Base-by-base conservation (phyloP, 2,329 filamentous ascomycete species). In the Ophiostoma angusticollis region DNA sequence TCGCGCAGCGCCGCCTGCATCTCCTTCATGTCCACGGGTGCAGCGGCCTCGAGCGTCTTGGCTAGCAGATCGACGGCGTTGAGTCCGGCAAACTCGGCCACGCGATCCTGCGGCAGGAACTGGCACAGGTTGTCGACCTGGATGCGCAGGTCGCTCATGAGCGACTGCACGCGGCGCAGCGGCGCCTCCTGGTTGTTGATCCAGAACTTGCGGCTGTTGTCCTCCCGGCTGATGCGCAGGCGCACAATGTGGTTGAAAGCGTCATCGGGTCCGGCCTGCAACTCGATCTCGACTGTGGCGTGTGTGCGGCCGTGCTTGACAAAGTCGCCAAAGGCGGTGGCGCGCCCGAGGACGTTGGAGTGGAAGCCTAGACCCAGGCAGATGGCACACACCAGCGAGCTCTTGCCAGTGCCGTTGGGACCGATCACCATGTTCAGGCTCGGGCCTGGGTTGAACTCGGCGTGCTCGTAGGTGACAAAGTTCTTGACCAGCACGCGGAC, bases 341-440 rank as follows among this genome's bases (percentile, higher is more conserved):
- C 86, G 45, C 91, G 79, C 13, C 89, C 91, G 13, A 98, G 70
- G 51, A 87, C 75, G 58, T 80, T 74, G 18, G 87, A 78, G 23
- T 76, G 73, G 67, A 81, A 95, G 34, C 91, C 91, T 19, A 98
- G 64, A 3, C 91, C 91, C 12, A 98, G 63, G 54, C 91, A 96
- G 49, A 98, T 93, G 31, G 91, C 91, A 60, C 91, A 98, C 31
- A 98, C 89, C 19, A 98, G 68, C 0, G 91, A 95, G 60, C 89
- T 96, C 62, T 98, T 98, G 40, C 91, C 91, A 0, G 91, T 96
- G 24, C 91, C 91, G 53, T 98, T 98, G n/a, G 91, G 91, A 0
- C 91, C 91, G 50, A 98, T 94, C 38, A 98, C 80, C 89, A 98
- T 96, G 57, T 98, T 98, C 53, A 98, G 60, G 55, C 84, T 89